Evolutionary conservation across 495 filamentous ascomycete genomes (phyloP).

Genomic region (Glarea lozoyensis): DNA sequence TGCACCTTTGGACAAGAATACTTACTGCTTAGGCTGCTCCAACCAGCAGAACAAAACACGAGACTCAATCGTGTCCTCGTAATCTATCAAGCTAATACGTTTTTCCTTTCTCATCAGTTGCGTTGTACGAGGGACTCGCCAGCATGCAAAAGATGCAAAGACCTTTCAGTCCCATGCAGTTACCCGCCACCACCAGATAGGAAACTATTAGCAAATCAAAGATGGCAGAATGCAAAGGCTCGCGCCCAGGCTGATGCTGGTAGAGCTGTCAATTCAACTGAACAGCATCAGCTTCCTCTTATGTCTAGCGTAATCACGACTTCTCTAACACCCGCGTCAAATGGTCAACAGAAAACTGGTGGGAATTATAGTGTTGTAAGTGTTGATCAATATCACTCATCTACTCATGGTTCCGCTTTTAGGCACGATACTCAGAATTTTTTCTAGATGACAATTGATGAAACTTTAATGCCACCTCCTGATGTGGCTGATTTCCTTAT

Average conservation of each 20-base stretch:
- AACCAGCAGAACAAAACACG: no score
- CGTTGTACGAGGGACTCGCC: constrained; percentile 11
- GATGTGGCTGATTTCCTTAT: constrained; percentile 7
- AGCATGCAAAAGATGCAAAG: constrained; percentile 11
- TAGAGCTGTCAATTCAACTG: background rate
- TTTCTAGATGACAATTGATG: background rate
- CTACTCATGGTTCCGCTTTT: background rate
- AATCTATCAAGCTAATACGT: no score
- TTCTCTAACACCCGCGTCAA: background rate
- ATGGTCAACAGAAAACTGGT: background rate
- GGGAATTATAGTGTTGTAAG: background rate
- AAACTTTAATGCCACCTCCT: constrained; percentile 2
- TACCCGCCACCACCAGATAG: constrained; percentile 13
- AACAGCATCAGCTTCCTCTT: constrained; percentile 2
- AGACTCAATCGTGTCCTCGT: no score
- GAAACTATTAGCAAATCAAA: constrained; percentile 8
- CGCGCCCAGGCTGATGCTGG: constrained; percentile 1
- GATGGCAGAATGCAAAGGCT: constrained; percentile 10
- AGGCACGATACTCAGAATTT: background rate
- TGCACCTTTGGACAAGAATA: no score
- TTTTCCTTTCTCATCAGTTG: constrained; percentile 1
- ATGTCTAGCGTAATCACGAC: background rate
- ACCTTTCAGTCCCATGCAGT: constrained; percentile 7
- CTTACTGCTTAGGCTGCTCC: no score
- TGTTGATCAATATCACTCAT: background rate